phyloP scores from a whole-genome alignment of 108 stramenopile genomes.

The Cyclotella distinguenda region DNA sequence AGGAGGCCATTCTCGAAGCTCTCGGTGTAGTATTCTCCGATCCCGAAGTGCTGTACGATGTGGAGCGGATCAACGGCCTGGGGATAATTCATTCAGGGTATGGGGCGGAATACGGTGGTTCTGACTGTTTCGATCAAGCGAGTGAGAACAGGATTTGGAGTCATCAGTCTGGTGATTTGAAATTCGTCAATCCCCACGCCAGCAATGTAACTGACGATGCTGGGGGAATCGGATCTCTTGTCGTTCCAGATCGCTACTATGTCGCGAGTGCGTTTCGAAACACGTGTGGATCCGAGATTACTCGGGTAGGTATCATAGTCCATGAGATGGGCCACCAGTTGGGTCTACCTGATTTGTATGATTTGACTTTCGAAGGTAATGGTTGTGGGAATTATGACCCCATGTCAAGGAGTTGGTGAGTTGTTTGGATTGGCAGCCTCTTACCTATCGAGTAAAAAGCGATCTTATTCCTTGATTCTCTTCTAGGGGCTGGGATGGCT shows the following conservation, averaged over 20 bases:
- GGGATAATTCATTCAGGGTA: slow-evolving; percentile 74
- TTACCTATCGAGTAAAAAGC: too few relatives aligned
- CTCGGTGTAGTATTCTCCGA: slow-evolving; percentile 8
- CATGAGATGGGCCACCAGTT: slow-evolving; percentile 54
- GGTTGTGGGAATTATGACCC: slow-evolving; percentile 48
- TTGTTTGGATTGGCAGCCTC: too few relatives aligned
- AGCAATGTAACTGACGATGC: not conserved
- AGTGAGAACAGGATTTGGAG: slow-evolving; percentile 46
- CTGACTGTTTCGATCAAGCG: slow-evolving; percentile 45
- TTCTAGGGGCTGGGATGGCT: slow-evolving; percentile 16
- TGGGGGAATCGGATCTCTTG: not conserved
- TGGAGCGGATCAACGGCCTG: slow-evolving; percentile 50
- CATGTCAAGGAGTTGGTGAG: slow-evolving; percentile 46
- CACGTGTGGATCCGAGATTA: slow-evolving; percentile 38
- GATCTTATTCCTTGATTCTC: too few relatives aligned
- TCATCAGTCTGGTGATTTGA: slow-evolving; percentile 45
- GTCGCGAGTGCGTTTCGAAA: slow-evolving; percentile 40
- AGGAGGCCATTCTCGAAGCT: slow-evolving; percentile 32
- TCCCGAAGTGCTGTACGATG: slow-evolving; percentile 11
- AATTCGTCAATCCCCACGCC: slow-evolving; percentile 7
- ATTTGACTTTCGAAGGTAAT: slow-evolving; percentile 23
- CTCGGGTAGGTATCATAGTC: slow-evolving; percentile 45
- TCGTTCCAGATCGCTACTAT: slow-evolving; percentile 37
- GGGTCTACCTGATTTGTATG: slow-evolving; percentile 53
- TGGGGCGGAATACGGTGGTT: slow-evolving; percentile 61